These are phyloP conservation scores for Grigorovia transvaalensis DNA, from an alignment of 805 yeast genomes.

Conservation along the genomic window DNA sequence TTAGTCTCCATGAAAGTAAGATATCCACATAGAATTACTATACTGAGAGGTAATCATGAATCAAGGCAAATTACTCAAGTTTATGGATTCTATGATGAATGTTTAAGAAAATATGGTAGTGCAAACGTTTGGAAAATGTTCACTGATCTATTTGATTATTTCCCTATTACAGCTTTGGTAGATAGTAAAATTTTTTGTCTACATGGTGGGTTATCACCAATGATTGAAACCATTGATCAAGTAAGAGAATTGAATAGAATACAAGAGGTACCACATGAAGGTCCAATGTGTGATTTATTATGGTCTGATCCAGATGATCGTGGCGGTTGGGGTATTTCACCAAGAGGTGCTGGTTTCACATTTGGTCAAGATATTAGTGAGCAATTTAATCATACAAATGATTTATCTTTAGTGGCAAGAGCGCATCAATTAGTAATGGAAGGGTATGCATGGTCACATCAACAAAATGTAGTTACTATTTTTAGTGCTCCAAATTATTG, in stretches of 20 bases:
- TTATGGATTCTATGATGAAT: constrained; percentile 91
- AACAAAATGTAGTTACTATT: constrained; percentile 86
- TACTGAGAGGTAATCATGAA: constrained; percentile 90
- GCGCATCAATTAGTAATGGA: constrained; percentile 98
- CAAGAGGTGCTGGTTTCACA: constrained; percentile 98
- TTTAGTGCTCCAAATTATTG: constrained; percentile 95
- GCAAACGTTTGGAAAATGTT: constrained; percentile 91
- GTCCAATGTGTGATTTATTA: constrained; percentile 91
- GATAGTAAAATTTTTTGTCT: constrained; percentile 85
- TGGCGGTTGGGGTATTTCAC: constrained; percentile 96
- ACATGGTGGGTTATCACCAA: constrained; percentile 92
- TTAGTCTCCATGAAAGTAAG: constrained; percentile 86
- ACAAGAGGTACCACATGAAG: constrained; percentile 96
- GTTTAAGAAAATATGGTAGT: constrained; percentile 83
- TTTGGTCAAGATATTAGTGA: constrained; percentile 93
- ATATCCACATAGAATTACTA: constrained; percentile 84
- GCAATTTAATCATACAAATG: constrained; percentile 87
- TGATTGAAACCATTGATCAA: constrained; percentile 88
- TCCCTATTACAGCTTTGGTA: constrained; percentile 88
- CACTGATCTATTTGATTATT: constrained; percentile 84
- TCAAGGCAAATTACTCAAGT: constrained; percentile 94
- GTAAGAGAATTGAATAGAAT: constrained; percentile 82
- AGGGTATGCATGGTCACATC: constrained; percentile 91
- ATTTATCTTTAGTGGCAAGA: constrained; percentile 74
- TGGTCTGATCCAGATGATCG: constrained; percentile 98